Evolutionary conservation across 345 rosid species (phyloP).

Genomic region (Eucalyptus rudis): DNA sequence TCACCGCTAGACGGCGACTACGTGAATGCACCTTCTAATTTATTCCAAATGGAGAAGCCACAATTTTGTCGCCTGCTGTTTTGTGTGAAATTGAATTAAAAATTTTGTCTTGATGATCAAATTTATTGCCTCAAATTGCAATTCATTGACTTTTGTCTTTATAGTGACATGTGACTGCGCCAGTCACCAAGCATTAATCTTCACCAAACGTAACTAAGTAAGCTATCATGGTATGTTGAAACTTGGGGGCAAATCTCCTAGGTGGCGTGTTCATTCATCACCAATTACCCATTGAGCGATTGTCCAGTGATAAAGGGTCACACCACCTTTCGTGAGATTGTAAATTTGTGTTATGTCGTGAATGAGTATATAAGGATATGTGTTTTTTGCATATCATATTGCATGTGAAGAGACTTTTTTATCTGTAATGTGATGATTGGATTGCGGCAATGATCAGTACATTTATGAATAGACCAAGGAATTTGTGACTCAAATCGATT

Average conservation of each 20-base stretch:
- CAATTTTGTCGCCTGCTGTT: background rate
- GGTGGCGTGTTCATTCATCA: background rate
- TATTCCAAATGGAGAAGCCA: background rate
- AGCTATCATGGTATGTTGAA: background rate
- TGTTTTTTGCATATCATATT: background rate
- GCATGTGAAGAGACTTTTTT: background rate
- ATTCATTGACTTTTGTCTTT: background rate
- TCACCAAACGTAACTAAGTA: background rate
- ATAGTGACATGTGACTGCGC: background rate
- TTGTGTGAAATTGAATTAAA: background rate
- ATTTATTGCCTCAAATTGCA: background rate
- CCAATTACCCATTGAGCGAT: too few relatives aligned
- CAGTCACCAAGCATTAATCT: background rate
- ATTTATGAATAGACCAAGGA: background rate
- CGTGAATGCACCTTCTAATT: background rate
- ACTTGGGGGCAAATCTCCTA: background rate
- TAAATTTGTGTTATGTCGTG: background rate
- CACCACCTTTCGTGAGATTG: too few relatives aligned
- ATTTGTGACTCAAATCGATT: background rate
- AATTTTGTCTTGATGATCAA: background rate
- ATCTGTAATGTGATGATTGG: background rate
- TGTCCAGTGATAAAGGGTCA: background rate
- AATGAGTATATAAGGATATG: too few relatives aligned
- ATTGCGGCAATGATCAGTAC: fast-evolving
- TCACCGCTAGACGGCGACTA: background rate